phyloP scores from a whole-genome alignment of 371 early-diverging fungal genomes.

The Lichtheimia ramosa region DNA sequence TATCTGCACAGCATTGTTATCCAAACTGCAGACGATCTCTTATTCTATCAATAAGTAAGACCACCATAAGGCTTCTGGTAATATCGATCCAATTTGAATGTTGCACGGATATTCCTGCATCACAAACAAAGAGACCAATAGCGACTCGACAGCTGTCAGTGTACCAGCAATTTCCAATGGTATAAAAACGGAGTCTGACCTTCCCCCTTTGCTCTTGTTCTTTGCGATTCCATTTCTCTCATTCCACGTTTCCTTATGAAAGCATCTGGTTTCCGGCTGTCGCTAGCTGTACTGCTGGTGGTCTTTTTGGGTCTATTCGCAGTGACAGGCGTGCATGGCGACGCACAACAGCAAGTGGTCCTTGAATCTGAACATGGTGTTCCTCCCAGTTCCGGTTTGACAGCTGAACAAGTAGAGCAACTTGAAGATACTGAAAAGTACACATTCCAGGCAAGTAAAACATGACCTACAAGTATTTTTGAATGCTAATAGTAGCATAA shows the following conservation, averaged over 20 bases:
- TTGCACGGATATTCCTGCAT: too few relatives aligned
- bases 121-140: too few relatives aligned
- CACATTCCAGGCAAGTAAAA: slow-evolving; percentile 38
- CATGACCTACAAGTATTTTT: too few relatives aligned
- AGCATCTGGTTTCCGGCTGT: slow-evolving; percentile 9
- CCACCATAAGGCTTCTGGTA: too few relatives aligned
- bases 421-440: slow-evolving; percentile 36
- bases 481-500: too few relatives aligned
- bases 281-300: slow-evolving; percentile 12
- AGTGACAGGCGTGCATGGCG: slow-evolving; percentile 4
- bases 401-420: slow-evolving; percentile 30
- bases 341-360: slow-evolving; percentile 14
- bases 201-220: not conserved
- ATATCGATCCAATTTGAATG: not conserved
- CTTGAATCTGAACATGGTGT: slow-evolving; percentile 8
- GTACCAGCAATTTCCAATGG: not conserved
- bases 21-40: too few relatives aligned
- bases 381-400: slow-evolving; percentile 21
- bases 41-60: too few relatives aligned
- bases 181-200: not conserved
- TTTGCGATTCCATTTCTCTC: not conserved
- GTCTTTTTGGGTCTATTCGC: slow-evolving; percentile 12
- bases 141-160: slow-evolving; percentile 4
- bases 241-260: slow-evolving; percentile 12
- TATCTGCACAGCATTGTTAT: too few relatives aligned